Conservation (phyloP, 2,329 filamentous ascomycete genomes). For the Cercospora sp. region DNA sequence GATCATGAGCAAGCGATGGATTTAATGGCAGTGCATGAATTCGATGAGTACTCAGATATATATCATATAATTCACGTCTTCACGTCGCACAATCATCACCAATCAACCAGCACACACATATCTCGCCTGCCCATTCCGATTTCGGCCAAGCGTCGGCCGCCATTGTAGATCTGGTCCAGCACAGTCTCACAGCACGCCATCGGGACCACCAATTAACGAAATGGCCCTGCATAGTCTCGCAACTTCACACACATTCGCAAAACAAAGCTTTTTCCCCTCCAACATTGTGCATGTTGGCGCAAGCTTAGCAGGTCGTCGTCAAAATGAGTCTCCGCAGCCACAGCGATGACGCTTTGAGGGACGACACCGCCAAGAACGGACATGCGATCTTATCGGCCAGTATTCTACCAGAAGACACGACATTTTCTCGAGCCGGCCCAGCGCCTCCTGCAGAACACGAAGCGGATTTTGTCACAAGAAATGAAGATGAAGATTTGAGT, state of each 20-base stretch:
- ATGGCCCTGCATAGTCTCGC: not conserved
- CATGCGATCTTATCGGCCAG: not conserved
- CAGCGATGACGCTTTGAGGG: not conserved
- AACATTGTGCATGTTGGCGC: not conserved
- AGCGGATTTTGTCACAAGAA: constrained; percentile 32
- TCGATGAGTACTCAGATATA: not conserved
- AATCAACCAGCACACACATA: not conserved
- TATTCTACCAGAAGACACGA: not conserved
- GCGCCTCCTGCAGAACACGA: constrained; percentile 14
- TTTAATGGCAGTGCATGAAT: not conserved
- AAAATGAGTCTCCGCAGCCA: not conserved
- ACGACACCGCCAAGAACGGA: constrained; percentile 2
- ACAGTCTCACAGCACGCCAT: constrained; percentile 13
- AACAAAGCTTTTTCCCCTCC: not conserved
- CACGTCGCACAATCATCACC: not conserved
- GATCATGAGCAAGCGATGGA: not conserved
- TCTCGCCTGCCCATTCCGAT: constrained; percentile 9
- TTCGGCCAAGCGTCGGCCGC: constrained; percentile 8
- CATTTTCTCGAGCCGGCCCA: constrained; percentile 4
- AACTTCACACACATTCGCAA: not conserved
- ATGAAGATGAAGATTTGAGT: constrained; percentile 42
- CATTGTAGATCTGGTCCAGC: not conserved
- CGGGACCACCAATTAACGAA: not conserved
- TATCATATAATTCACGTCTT: not conserved
- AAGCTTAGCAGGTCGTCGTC: not conserved